phyloP scores from a whole-genome alignment of 768 basidiomycete species.

The Coprinopsis marcescibilis region DNA sequence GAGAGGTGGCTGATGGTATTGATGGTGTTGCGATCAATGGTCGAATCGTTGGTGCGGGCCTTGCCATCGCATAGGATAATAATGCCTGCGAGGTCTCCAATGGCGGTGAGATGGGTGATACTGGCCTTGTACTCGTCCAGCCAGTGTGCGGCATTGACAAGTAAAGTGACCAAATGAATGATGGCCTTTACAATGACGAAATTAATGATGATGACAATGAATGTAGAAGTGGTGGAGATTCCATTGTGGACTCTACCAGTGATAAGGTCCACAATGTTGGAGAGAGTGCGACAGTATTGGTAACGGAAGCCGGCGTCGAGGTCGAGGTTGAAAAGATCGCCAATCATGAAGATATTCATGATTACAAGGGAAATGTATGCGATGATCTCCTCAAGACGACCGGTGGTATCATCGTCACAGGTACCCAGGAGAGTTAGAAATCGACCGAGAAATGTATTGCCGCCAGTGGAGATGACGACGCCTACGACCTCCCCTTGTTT shows the following conservation, averaged over 20 bases:
- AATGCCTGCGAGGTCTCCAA: slow-evolving; percentile 96
- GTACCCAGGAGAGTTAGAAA: slow-evolving; percentile 95
- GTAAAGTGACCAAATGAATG: slow-evolving; percentile 94
- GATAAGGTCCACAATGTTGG: slow-evolving; percentile 97
- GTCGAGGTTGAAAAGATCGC: slow-evolving; percentile 90
- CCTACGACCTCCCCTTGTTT: slow-evolving; percentile 99
- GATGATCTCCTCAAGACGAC: slow-evolving; percentile 97
- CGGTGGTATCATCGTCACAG: slow-evolving; percentile 96
- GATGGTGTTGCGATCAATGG: slow-evolving; percentile 90
- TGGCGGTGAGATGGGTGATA: slow-evolving; percentile 98
- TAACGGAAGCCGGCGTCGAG: slow-evolving; percentile 91
- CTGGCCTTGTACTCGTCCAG: slow-evolving; percentile 99
- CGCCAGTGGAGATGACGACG: slow-evolving; percentile 95
- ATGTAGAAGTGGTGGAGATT: no score
- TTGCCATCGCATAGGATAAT: slow-evolving; percentile 99
- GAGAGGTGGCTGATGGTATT: slow-evolving; percentile 86
- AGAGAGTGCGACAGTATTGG: slow-evolving; percentile 87
- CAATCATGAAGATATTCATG: slow-evolving; percentile 92
- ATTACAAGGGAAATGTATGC: slow-evolving; percentile 95
- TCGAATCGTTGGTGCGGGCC: slow-evolving; percentile 99
- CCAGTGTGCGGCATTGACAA: slow-evolving; percentile 97
- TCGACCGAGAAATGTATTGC: slow-evolving; percentile 99
- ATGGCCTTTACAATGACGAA: slow-evolving; percentile 99
- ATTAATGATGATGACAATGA: no score
- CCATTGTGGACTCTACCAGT: slow-evolving; percentile 99